These are phyloP conservation scores for Cladosporium sp. DNA, from an alignment of 2,329 filamentous ascomycete genomes.

Conservation along the genomic window DNA sequence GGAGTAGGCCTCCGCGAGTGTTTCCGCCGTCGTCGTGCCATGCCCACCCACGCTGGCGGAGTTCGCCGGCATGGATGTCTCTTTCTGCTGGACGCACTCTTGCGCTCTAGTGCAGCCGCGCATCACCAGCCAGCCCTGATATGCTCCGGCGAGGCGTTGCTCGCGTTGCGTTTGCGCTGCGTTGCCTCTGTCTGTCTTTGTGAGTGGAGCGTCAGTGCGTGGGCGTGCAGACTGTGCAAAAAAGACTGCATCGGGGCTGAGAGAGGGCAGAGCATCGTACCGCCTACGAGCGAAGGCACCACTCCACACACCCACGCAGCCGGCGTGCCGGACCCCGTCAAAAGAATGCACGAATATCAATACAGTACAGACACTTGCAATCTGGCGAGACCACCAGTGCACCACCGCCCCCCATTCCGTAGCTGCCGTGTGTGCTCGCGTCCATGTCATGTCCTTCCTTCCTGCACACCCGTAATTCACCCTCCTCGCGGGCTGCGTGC, in stretches of 20 bases:
- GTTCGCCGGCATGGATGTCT: background rate
- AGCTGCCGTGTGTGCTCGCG: constrained; percentile 10
- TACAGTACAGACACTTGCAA: constrained; percentile 4
- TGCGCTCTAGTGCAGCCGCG: constrained; percentile 13
- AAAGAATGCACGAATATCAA: constrained; percentile 20
- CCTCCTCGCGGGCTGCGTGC: constrained; percentile 12
- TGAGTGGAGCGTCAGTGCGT: constrained; percentile 15
- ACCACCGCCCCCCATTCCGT: constrained; percentile 13
- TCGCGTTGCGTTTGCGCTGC: constrained; percentile 8
- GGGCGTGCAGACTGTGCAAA: constrained; percentile 17
- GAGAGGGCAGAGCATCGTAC: constrained; percentile 7
- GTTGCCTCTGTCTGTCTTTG: background rate
- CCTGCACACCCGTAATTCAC: background rate
- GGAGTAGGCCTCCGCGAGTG: background rate
- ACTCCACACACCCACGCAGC: constrained; percentile 16
- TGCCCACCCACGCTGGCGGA: constrained; percentile 3
- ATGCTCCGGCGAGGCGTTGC: constrained; percentile 15
- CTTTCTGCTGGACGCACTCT: background rate
- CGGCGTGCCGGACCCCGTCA: constrained; percentile 14
- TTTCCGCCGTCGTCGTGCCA: constrained; percentile 2
- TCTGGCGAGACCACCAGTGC: constrained; percentile 1
- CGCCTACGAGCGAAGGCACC: background rate
- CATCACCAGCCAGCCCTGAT: constrained; percentile 18
- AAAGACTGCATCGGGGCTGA: constrained; percentile 8
- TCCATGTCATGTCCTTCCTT: background rate